phyloP scores from a whole-genome alignment of 208 protist species.

The Naegleria lovaniensis region DNA sequence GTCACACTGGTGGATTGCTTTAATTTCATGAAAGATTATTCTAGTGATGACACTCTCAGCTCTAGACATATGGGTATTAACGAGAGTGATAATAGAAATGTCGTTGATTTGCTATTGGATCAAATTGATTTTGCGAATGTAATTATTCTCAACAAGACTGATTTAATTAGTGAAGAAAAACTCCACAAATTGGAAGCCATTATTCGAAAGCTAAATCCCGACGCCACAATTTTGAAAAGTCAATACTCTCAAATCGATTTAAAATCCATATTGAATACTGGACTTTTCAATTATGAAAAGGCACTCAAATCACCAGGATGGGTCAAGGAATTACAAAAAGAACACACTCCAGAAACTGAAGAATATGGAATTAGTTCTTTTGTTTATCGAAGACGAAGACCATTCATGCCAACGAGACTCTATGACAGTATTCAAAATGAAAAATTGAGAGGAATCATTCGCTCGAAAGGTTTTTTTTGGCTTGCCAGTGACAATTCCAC shows the following conservation, averaged over 20 bases:
- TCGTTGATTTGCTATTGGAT: conserved; percentile 36
- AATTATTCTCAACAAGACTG: conserved; percentile 74
- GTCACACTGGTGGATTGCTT: conserved; percentile 59
- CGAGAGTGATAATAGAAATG: conserved; percentile 29
- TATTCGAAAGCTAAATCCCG: conserved; percentile 53
- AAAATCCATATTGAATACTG: conserved; percentile 49
- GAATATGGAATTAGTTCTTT: conserved; percentile 64
- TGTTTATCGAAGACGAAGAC: conserved; percentile 46
- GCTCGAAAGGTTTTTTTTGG: conserved; percentile 61
- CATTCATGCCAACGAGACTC: conserved; percentile 56
- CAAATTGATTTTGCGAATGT: conserved; percentile 74
- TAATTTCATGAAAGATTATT: conserved; percentile 43
- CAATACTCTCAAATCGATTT: conserved; percentile 43
- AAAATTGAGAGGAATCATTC: conserved; percentile 39
- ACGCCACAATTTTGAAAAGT: conserved; percentile 52
- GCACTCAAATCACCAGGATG: conserved; percentile 42
- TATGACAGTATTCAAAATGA: conserved; percentile 11
- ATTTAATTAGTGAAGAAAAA: conserved; percentile 49
- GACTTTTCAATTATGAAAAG: conserved; percentile 50
- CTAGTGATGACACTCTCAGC: conserved; percentile 31
- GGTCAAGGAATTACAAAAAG: conserved; percentile 37
- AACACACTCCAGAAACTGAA: conserved; percentile 53
- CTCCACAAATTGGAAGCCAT: conserved; percentile 26
- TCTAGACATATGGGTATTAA: conserved; percentile 17
- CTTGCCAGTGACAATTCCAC: conserved; percentile 29